These are phyloP conservation scores for Amylostereum areolatum DNA, from an alignment of 1,284 basidiomycete genomes.

Conservation along the genomic window DNA sequence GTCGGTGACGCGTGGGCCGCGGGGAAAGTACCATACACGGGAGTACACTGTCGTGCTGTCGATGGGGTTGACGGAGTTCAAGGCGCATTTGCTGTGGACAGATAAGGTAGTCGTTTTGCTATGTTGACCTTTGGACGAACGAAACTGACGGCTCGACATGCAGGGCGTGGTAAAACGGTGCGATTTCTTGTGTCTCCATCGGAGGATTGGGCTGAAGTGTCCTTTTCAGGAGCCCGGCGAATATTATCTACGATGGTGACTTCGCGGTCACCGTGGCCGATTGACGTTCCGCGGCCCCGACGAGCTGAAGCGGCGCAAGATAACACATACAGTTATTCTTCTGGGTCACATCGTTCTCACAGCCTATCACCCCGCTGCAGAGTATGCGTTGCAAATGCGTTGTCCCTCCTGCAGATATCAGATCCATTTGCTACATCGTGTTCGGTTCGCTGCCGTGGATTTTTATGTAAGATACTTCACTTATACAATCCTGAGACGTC, in stretches of 20 bases:
- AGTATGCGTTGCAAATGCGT: too few species aligned
- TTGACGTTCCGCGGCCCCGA: too few species aligned
- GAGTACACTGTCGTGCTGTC: background rate
- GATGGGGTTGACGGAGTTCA: background rate
- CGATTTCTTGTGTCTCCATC: background rate
- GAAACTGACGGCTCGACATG: background rate
- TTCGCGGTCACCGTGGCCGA: background rate
- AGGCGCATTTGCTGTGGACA: background rate
- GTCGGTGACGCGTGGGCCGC: background rate
- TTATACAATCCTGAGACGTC: too few species aligned
- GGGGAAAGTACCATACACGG: background rate
- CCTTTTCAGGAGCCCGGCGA: background rate
- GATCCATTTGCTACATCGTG: too few species aligned
- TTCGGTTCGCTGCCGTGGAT: too few species aligned
- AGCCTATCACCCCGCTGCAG: too few species aligned
- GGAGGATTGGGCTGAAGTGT: background rate
- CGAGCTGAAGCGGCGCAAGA: too few species aligned
- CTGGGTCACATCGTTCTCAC: too few species aligned
- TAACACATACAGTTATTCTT: too few species aligned
- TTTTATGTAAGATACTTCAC: too few species aligned
- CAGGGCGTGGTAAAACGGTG: background rate
- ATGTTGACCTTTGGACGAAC: background rate
- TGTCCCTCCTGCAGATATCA: too few species aligned
- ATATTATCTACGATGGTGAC: background rate
- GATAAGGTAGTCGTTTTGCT: background rate